Evolutionary conservation across 108 stramenopile species (phyloP).

Genomic region (Chaetoceros tenuissimus): DNA sequence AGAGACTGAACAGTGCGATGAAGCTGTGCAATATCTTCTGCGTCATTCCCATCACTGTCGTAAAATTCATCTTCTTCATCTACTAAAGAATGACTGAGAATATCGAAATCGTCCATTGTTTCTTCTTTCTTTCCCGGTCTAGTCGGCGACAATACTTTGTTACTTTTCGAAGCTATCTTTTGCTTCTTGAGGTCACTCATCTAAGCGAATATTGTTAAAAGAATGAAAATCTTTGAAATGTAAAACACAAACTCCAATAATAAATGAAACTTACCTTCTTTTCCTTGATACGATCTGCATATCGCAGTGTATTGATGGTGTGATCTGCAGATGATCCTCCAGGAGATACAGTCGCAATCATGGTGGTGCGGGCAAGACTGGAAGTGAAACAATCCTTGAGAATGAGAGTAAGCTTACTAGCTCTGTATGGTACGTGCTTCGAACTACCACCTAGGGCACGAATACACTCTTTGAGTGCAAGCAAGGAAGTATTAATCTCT

Average conservation of each 20-base stretch:
- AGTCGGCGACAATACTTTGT: too few relatives aligned
- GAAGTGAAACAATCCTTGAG: slow-evolving; percentile 96
- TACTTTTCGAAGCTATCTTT: too few relatives aligned
- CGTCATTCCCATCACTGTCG: slow-evolving; percentile 13
- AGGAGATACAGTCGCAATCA: slow-evolving; percentile 97
- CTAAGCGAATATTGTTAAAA: too few relatives aligned
- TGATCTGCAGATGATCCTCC: slow-evolving; percentile 91
- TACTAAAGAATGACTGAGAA: not conserved
- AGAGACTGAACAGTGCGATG: slow-evolving; percentile 73
- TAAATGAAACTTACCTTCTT: slow-evolving; percentile 64
- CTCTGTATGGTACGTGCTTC: slow-evolving; percentile 96
- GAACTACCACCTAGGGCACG: slow-evolving; percentile 77
- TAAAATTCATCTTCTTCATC: slow-evolving; percentile 19
- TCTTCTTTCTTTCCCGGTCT: not conserved
- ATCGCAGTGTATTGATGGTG: slow-evolving; percentile 95
- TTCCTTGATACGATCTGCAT: slow-evolving; percentile 94
- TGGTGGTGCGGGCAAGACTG: slow-evolving; percentile 85
- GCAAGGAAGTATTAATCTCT: slow-evolving; percentile 95
- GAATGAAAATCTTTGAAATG: too few relatives aligned
- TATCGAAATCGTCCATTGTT: slow-evolving; percentile 4
- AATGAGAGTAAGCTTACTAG: slow-evolving; percentile 95
- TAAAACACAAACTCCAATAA: too few relatives aligned
- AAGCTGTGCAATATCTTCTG: slow-evolving; percentile 47
- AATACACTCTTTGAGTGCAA: slow-evolving; percentile 97
- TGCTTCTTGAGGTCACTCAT: too few relatives aligned